These are phyloP conservation scores for Fusarium neocosmosporiellum DNA, from an alignment of 2,329 filamentous ascomycete genomes.

Conservation along the genomic window DNA sequence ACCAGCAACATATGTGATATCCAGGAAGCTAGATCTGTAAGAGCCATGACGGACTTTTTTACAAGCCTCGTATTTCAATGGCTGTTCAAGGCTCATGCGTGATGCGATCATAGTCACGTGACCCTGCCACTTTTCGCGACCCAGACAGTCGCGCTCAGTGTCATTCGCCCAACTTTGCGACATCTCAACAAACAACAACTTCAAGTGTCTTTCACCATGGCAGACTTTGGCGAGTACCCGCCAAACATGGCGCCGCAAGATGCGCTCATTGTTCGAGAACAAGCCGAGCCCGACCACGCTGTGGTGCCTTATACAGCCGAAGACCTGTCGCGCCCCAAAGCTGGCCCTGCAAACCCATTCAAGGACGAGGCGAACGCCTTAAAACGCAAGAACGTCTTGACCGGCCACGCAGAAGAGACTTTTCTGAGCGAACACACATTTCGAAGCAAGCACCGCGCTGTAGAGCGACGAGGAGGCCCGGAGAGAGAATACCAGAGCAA, in stretches of 20 bases:
- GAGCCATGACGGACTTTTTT: conserved; percentile 6
- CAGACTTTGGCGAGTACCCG: conserved; percentile 72
- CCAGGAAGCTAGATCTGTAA: neutral
- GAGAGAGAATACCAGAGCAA: conserved; percentile 67
- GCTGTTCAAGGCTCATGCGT: conserved; percentile 7
- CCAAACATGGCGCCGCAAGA: conserved; percentile 74
- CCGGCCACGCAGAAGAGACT: conserved; percentile 88
- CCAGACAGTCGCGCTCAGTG: conserved; percentile 13
- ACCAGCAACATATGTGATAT: neutral
- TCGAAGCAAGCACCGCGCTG: conserved; percentile 84
- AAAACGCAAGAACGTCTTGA: conserved; percentile 85
- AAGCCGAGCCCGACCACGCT: conserved; percentile 68
- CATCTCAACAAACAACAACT: neutral
- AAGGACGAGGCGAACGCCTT: conserved; percentile 68
- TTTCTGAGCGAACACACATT: conserved; percentile 93
- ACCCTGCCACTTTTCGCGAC: conserved; percentile 18
- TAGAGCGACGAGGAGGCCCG: conserved; percentile 74
- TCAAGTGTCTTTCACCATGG: conserved; percentile 56
- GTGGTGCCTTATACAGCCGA: conserved; percentile 77
- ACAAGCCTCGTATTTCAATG: neutral
- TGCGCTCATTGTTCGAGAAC: conserved; percentile 67
- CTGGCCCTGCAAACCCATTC: conserved; percentile 82
- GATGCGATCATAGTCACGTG: conserved; percentile 36
- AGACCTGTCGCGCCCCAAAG: conserved; percentile 72
- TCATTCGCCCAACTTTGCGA: conserved; percentile 18